Evolutionary conservation across 2,329 filamentous ascomycete species (phyloP).

Genomic region (Thelonectria discophora): DNA sequence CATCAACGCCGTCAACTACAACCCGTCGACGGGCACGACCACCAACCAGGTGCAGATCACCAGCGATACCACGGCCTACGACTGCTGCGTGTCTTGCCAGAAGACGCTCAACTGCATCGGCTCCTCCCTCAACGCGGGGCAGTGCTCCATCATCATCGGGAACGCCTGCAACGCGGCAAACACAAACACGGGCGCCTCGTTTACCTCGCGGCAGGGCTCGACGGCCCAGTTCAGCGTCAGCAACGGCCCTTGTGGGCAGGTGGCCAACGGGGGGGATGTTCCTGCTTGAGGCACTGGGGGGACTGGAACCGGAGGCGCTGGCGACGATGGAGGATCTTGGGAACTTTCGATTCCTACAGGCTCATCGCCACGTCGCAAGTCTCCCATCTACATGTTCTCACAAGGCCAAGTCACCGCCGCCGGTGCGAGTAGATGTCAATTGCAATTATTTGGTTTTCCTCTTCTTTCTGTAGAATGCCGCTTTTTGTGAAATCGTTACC

Average conservation of each 20-base stretch:
- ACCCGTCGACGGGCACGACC: background rate
- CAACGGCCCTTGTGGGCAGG: conserved; percentile 6
- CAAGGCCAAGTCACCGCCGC: too few species aligned
- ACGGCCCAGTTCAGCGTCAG: background rate
- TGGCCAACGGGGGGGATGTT: background rate
- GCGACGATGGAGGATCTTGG: too few species aligned
- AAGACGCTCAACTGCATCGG: background rate
- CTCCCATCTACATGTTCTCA: too few species aligned
- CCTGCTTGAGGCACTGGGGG: too few species aligned
- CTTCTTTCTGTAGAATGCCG: too few species aligned
- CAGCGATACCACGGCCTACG: background rate
- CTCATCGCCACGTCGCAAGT: too few species aligned
- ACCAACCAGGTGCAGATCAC: background rate
- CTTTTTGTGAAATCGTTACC: too few species aligned
- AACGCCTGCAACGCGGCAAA: background rate
- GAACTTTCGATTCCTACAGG: too few species aligned
- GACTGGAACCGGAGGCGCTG: too few species aligned
- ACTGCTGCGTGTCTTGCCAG: background rate
- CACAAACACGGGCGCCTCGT: conserved; percentile 1
- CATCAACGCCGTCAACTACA: background rate
- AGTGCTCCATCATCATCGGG: background rate
- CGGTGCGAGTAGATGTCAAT: too few species aligned
- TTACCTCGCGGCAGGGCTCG: background rate
- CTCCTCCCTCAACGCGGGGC: background rate
- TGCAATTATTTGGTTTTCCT: too few species aligned